Base-by-base conservation (phyloP, 2,329 filamentous ascomycete species). In the Hysterium pulicare region DNA sequence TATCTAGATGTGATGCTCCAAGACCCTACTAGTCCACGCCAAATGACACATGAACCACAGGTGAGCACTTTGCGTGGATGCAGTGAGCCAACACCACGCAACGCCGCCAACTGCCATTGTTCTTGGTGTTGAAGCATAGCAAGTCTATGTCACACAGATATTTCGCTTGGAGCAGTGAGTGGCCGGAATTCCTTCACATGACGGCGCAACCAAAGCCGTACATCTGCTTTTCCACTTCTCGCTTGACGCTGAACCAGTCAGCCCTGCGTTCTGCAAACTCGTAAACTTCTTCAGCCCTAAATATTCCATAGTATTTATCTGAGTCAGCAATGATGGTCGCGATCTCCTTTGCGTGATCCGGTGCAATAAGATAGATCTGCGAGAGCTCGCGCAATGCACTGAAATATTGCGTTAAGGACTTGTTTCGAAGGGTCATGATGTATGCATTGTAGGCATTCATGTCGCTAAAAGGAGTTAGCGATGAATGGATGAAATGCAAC, bases 251-350 rank as follows among this genome's bases (percentile, higher is more conserved):
- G 64, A 93, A 95, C 93, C 93, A 98, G 70, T 98, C 93, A 38
- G 90, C 90, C 54, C 93, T 76, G 53, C 93, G 75, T 69, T 96
- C 90, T 1, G 91, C 93, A 71, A 94, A 98, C 72, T 97, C 91
- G 59, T 95, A 95, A 3, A 97, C 93, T 72, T 98, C 93, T 66
- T 98, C 93, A 0, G 91, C 88, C 16, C 90, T 79, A 60, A 97
- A 96, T 37, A 98, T 87, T 10, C 93, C 93, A 20, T 87, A 80
- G 64, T 97, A 98, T 2, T 91, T 80, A 60, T 91, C 87, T 1
- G 81, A 83, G 62, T 98, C 93, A 0, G 93, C 90, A 61, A 98
- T 96, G 42, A 98, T 88, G 2, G 85, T 86, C 5, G 93, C 93
- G 75, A 98, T 85, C 66, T 97, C 93, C 66, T 95, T 95, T 11